Base-by-base conservation (phyloP, 345 rosid species). In the Stellera chamaejasme region DNA sequence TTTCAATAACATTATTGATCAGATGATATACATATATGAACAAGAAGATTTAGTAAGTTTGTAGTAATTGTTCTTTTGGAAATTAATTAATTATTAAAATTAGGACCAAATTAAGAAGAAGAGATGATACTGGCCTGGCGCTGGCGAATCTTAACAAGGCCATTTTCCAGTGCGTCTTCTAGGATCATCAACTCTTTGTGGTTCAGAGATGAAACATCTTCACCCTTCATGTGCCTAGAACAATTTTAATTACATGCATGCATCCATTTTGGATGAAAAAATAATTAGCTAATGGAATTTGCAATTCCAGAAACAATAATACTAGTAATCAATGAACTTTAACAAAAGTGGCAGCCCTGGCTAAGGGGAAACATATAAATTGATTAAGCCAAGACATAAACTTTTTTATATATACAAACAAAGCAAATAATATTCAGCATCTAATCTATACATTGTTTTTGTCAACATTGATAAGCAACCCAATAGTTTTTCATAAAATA, bases 111-210 rank as follows among this genome's bases (percentile, higher is more conserved):
- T n/a, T 26, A 48, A 11, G 52, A 48, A n/a, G 19, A 4, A n/a
- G 10, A 48, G 23, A n/a, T 14, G 23, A 32, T 25, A 46, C 75
- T 58, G 52, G 60, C 90, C 91, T 77, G 72, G 49, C 77, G 71
- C 19, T 77, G 72, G 19, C 88, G 79, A 63, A 86, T 50, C 39
- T 62, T 48, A 44, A 66, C 64, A 19, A 83, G 84, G 64, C 97
- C 97, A 46, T 69, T 75, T 52, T 86, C 81, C 6, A 90, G 75
- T n/a, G 75, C 85, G n/a, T 79, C 82, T 67, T 87, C 90, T 48
- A 87, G 58, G 28, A 61, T 72, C 52, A 74, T 67, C 43, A 89
- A 69, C 61, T 83, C 90, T 56, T 63, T 77, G 57, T 73, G 65
- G 68, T 75, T 68, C 75, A 84, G 71, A 53, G 92, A 82, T 27